Base-by-base conservation (phyloP, 768 basidiomycete genomes). In the Lactifluus piperatus region DNA sequence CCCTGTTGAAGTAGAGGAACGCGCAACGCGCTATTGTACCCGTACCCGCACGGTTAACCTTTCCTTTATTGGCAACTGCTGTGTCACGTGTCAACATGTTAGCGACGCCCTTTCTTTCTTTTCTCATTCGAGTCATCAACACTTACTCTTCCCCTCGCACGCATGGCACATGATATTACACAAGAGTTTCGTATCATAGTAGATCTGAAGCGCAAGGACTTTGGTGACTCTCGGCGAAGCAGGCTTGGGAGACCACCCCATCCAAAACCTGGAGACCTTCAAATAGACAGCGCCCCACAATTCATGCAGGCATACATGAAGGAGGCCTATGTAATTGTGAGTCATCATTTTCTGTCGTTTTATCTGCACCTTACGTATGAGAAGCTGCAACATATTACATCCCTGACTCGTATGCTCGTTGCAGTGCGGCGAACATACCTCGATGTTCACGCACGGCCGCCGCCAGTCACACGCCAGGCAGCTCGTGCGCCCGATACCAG, bases 341-440 rank as follows among this genome's bases (percentile, higher is more conserved):
- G 72, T 71, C 51, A 32, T 46, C 80, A 68, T 62, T 37, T 27
- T 14, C 27, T 54, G 36, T 48, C 14, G 6, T 24, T 26, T 43
- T 20, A 32, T 43, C 10, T 58, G 62, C 48, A 62, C 27, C 46
- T 50, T 10, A 58, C 36, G 41, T 13, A 29, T 26, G 39, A 14
- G 22, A 57, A 93, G 91, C 72, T 93, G 27, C 82, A 81, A 62
- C 88, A 90, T 64, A 85, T 91, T 56, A 78, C 75, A 61, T 83
- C 82, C 5, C 73, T 93, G 57, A 80, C 79, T 27, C 80, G 79
- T 47, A 85, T 94, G 80, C 79, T 98, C 44, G 70, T 77, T 34
- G 77, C 79, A 57, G 82, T 97, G 58, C 84, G 94, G 14, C 84
- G 86, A 55, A 83, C 94, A 29, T 99, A 99, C 75, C 78, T 98